These are phyloP conservation scores for Aspergillus steynii DNA, from an alignment of 495 filamentous ascomycete genomes.

Conservation along the genomic window DNA sequence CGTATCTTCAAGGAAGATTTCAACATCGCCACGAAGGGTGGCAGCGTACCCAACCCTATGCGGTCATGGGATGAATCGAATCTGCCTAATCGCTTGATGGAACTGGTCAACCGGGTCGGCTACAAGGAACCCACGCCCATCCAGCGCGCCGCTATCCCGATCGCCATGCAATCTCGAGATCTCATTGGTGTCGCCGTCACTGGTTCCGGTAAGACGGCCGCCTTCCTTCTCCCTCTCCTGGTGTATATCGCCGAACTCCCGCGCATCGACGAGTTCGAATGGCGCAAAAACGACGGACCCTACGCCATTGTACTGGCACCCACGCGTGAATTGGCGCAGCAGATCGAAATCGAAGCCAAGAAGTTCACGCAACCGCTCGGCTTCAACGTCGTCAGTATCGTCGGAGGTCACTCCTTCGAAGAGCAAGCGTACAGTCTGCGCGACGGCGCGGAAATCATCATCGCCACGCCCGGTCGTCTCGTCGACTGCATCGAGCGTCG, in stretches of 20 bases:
- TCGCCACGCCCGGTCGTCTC: constrained; percentile 94
- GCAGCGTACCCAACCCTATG: constrained; percentile 93
- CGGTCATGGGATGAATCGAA: constrained; percentile 88
- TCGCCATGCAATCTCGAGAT: constrained; percentile 89
- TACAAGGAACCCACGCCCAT: constrained; percentile 94
- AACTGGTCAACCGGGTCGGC: constrained; percentile 81
- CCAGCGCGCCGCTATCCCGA: constrained; percentile 92
- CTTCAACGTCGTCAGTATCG: constrained; percentile 95
- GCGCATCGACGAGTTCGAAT: constrained; percentile 75
- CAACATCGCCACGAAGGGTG: constrained; percentile 91
- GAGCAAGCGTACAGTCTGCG: constrained; percentile 91
- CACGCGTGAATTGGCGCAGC: constrained; percentile 97
- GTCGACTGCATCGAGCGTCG: constrained; percentile 96
- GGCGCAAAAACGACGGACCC: constrained; percentile 85
- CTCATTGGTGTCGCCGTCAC: constrained; percentile 98
- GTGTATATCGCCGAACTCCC: constrained; percentile 95
- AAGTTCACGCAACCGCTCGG: constrained; percentile 92
- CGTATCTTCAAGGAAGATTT: constrained; percentile 99
- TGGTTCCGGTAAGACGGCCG: constrained; percentile 97
- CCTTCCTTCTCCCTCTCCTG: constrained; percentile 91
- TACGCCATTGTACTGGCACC: constrained; percentile 96
- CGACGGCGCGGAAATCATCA: constrained; percentile 98
- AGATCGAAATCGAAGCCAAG: constrained; percentile 92
- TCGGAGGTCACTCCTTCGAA: constrained; percentile 93
- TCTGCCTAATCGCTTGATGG: constrained; percentile 76